Base-by-base conservation (phyloP, 257 asterid genomes). In the Jacaranda mimosifolia region DNA sequence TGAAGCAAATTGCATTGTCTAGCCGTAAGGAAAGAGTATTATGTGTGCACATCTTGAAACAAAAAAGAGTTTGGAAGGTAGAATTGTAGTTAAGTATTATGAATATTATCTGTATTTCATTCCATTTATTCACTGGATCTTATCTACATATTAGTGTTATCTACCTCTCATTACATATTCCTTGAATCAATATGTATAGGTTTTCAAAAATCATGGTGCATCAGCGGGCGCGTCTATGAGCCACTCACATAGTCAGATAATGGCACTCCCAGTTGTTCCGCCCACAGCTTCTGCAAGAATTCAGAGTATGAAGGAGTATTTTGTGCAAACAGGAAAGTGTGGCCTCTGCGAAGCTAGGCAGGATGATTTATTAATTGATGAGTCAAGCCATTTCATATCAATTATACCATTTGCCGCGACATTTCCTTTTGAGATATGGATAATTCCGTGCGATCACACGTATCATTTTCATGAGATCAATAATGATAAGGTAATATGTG, bases 161-260 rank as follows among this genome's bases (percentile, higher is more conserved):
- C 18, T 18, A 26, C 59, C 0, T 56, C 3, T 49, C 17, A 66
- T 17, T 38, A 21, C 36, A 19, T 65, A 18, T 14, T 52, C 18
- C 36, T 35, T 36, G 32, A 58, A 39, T 64, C 43, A 43, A 52
- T 52, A 45, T n/a, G 14, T 73, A 40, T 75, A 96, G 99, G 95
- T 91, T 13, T 96, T 96, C 87, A 96, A 96, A 66, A 96, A 96
- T 72, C 97, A 96, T 51, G 99, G 99, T n/a, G 97, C 97, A 39
- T 90, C 99, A 4, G 99, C 99, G 0, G 99, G 99, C 63, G 99
- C 98, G 4, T 93, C 98, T 7, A 83, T 93, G 97, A 96, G 97
- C 82, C 99, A 96, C 84, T 89, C 99, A 35, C 99, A 93, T 81
- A 93, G 99, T 78, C 98, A 96, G 81, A 90, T 96, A 45, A 80